phyloP scores from a whole-genome alignment of 2,329 filamentous ascomycete genomes.

The Venturia pyrina region DNA sequence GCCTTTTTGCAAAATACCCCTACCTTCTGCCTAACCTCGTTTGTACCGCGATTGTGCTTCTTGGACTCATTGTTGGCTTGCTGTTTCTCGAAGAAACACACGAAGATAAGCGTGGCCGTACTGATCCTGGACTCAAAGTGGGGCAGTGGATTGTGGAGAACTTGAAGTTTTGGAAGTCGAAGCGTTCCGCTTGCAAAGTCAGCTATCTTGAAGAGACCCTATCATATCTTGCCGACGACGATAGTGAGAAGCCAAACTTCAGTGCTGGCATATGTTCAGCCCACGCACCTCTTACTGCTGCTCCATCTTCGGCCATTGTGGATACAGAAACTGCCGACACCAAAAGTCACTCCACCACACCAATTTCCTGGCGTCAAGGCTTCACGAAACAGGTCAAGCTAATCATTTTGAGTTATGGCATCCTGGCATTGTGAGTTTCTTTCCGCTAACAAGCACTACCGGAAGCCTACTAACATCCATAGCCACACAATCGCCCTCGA shows the following conservation, averaged over 20 bases:
- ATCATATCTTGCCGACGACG: slow-evolving; percentile 52
- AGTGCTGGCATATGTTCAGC: neutral
- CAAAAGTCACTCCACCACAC: slow-evolving; percentile 2
- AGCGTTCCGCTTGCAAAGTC: slow-evolving; percentile 22
- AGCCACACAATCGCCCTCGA: slow-evolving; percentile 97
- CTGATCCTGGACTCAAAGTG: slow-evolving; percentile 66
- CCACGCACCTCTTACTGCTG: neutral
- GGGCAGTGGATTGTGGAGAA: slow-evolving; percentile 55
- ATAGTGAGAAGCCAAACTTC: slow-evolving; percentile 41
- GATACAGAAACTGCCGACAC: slow-evolving; percentile 23
- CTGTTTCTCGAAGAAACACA: slow-evolving; percentile 94
- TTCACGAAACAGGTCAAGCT: slow-evolving; percentile 80
- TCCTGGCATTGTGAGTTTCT: slow-evolving; percentile 78
- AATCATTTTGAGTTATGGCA: slow-evolving; percentile 82
- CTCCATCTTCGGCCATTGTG: slow-evolving; percentile 21
- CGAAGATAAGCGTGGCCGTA: slow-evolving; percentile 63
- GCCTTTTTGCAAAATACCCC: slow-evolving; percentile 76
- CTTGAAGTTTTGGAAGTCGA: slow-evolving; percentile 14
- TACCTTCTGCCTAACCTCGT: slow-evolving; percentile 91
- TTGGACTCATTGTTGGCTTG: slow-evolving; percentile 68
- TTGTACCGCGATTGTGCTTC: slow-evolving; percentile 65
- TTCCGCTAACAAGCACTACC: neutral
- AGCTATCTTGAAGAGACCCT: slow-evolving; percentile 47
- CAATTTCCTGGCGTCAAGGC: slow-evolving; percentile 38
- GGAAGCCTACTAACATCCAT: neutral